Evolutionary conservation across 805 yeast genomes (phyloP).

Genomic region (Pichia scutulata): DNA sequence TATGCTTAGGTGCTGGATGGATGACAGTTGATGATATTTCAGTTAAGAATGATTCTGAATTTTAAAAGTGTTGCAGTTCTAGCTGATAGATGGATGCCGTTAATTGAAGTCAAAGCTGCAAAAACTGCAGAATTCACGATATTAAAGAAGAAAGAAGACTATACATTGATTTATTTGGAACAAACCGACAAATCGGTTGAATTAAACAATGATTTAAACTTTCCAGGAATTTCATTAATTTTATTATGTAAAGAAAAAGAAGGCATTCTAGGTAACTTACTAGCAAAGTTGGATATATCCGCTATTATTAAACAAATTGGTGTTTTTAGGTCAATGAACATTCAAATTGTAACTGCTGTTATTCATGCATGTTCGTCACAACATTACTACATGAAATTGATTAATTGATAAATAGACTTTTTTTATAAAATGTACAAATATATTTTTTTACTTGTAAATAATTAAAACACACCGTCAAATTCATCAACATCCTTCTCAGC

Average conservation of each 20-base stretch:
- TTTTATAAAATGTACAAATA: not conserved
- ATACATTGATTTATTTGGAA: constrained; percentile 81
- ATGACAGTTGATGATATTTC: constrained; percentile 67
- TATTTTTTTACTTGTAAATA: not conserved
- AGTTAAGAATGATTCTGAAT: constrained; percentile 58
- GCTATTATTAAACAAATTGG: constrained; percentile 91
- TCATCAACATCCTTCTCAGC: constrained; percentile 33
- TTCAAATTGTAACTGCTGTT: constrained; percentile 94
- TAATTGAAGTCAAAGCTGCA: constrained; percentile 61
- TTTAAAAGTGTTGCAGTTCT: constrained; percentile 87
- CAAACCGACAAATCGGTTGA: constrained; percentile 87
- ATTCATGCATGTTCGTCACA: constrained; percentile 79
- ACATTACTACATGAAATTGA: constrained; percentile 36
- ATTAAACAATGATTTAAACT: constrained; percentile 51
- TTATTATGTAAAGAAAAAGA: constrained; percentile 81
- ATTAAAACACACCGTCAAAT: constrained; percentile 20
- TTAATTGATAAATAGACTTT: not conserved
- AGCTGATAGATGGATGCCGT: constrained; percentile 94
- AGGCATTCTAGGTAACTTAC: constrained; percentile 81
- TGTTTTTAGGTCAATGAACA: constrained; percentile 89
- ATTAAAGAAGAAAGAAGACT: constrained; percentile 62
- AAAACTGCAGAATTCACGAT: constrained; percentile 51
- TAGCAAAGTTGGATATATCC: constrained; percentile 78
- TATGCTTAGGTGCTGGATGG: constrained; percentile 80
- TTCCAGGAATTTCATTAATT: constrained; percentile 74